phyloP scores from a whole-genome alignment of 768 basidiomycete species.

The Floccularia luteovirens region DNA sequence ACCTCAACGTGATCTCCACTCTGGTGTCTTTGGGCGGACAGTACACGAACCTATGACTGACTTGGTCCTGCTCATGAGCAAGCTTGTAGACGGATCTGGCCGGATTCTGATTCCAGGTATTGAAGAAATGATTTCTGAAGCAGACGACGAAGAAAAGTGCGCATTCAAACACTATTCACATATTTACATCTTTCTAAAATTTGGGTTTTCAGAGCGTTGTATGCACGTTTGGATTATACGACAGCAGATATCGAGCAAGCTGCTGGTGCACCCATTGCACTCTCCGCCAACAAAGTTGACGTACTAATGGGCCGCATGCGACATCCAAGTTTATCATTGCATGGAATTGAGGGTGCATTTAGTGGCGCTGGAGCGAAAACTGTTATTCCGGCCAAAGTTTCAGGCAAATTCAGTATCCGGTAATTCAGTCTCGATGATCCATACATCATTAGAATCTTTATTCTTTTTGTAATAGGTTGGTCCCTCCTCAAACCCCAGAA shows the following conservation, averaged over 20 bases:
- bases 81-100: conserved; percentile 74
- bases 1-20: conserved; percentile 84
- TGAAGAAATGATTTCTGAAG: conserved; percentile 71
- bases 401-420: conserved; percentile 94
- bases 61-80: conserved; percentile 75
- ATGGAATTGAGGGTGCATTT: conserved; percentile 96
- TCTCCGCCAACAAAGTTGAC: conserved; percentile 69
- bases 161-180: neutral
- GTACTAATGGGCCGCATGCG: conserved; percentile 95
- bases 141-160: conserved; percentile 68
- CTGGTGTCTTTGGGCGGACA: conserved; percentile 76
- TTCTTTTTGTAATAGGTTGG: conserved; percentile 38
- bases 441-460: conserved; percentile 1
- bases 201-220: conserved; percentile 46
- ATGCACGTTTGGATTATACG: conserved; percentile 67
- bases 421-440: too few species aligned
- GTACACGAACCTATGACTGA: conserved; percentile 95
- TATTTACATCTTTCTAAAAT: neutral
- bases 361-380: conserved; percentile 80
- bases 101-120: conserved; percentile 86
- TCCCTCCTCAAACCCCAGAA: conserved; percentile 84
- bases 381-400: conserved; percentile 86
- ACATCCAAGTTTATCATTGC: conserved; percentile 78
- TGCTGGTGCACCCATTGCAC: conserved; percentile 66
- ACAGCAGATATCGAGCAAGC: conserved; percentile 67